Evolutionary conservation across 2,329 filamentous ascomycete genomes (phyloP), one percentile per base, ranked within the genome.

Genomic region (Rhytidhysteron rufulum): DNA sequence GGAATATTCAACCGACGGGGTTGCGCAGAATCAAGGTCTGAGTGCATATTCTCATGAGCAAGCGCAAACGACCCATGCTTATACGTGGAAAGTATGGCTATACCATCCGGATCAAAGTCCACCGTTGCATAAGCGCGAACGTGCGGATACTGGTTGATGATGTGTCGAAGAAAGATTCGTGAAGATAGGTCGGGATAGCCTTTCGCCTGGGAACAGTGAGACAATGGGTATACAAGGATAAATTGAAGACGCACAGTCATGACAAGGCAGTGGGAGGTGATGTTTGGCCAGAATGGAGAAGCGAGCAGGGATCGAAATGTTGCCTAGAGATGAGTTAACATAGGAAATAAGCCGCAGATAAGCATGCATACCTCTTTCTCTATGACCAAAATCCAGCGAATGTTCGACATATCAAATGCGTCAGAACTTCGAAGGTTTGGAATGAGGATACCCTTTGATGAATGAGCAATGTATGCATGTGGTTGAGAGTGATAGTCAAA

Each of bases 101-200:
- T 63, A 0, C 88, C 87, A 47, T 91, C 79, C 0, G 86, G 86
- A 50, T 93, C 87, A 43, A 79, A 86, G 53, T 94, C 88, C 2
- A 86, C 75, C 0, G 93, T 67, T 0, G 74, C 78, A 38, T 79
- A 74, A 5, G 87, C 76, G 2, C 79, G 77, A 11, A 69, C 63
- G 6, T 62, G 49, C 10, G 58, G 51, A 10, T 41, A 48, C 4
- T 50, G 39, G 22, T 75, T 16, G 66, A 68, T 7, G 60, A 62
- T 0, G 51, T 58, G 27, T 31, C 73, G 71, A 1, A 91, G 66
- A 39, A 91, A 82, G 13, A 73, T 72, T 6, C 85, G 73, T 0
- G 86, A 88, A 1, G 77, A 74, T 34, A 91, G 68, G 51, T 93
- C 88, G 0, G 88, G 86, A 54, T 88, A 93, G 2, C 88, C 88